Conservation (phyloP, 1,139 yeast genomes). For the Geotrichum fermentans region DNA sequence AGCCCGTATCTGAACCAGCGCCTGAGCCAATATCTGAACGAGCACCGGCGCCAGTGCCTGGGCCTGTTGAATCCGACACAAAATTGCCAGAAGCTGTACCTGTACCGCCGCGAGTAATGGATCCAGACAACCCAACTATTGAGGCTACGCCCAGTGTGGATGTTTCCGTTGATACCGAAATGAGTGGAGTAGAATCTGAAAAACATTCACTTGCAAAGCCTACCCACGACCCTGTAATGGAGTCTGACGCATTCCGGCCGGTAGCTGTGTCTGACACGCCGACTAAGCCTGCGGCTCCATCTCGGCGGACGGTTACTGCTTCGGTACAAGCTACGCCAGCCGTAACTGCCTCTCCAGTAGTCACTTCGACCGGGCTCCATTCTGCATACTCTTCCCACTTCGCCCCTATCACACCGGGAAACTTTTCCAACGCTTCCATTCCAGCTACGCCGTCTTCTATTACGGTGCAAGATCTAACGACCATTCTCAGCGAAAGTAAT, state of each 20-base stretch:
- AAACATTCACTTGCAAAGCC: not conserved
- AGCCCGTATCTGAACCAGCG: not conserved
- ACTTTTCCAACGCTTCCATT: not conserved
- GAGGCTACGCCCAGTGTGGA: too few relatives aligned
- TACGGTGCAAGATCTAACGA: not conserved
- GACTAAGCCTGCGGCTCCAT: too few relatives aligned
- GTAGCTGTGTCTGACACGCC: too few relatives aligned
- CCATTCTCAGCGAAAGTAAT: conserved; percentile 1
- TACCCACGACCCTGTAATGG: not conserved
- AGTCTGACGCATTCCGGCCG: not conserved
- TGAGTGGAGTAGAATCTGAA: too few relatives aligned
- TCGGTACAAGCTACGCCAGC: too few relatives aligned
- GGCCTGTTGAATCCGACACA: too few relatives aligned
- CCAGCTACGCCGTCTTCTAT: not conserved
- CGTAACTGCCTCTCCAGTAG: too few relatives aligned
- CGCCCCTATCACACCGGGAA: not conserved
- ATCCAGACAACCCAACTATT: too few relatives aligned
- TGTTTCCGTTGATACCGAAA: too few relatives aligned
- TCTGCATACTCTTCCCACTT: not conserved
- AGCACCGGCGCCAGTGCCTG: not conserved
- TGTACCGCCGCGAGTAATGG: too few relatives aligned
- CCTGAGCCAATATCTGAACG: not conserved
- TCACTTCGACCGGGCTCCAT: not conserved
- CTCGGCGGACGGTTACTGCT: too few relatives aligned
- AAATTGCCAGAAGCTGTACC: too few relatives aligned